Evolutionary conservation across 768 basidiomycete genomes (phyloP), one percentile per base, ranked within the genome.

Genomic region (Tricholoma bakamatsutake): DNA sequence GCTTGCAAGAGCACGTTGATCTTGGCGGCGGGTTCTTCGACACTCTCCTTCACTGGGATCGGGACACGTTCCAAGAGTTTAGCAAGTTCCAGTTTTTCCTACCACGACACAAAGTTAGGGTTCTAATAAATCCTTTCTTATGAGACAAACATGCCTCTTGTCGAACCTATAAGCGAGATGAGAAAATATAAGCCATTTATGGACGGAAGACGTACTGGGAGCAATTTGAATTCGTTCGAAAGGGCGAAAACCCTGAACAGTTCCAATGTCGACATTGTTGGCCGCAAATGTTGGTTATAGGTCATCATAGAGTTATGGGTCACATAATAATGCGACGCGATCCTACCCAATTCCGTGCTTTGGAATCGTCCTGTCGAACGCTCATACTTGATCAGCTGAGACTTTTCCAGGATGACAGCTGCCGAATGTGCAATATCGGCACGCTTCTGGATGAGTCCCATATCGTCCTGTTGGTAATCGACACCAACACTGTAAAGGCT

Each of bases 11-110:
- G 77, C 2, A 98, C 96, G 62, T 98, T 98, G 69, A 98, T 93
- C 74, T 99, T 99, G 7, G 97, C 90, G 0, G 93, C 89, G 0
- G 94, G 93, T 63, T 99, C 96, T 57, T 99, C 96, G 5, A 96
- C 93, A 50, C 85, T 80, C 71, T 99, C 97, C 71, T 98, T 98
- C 62, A 98, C 89, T 0, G 97, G 97, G 43, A 99, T 94, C 1
- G 96, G 96, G 0, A 98, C 96, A 1, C 93, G 82, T 66, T 99
- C 96, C 43, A 98, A 74, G 7, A 98, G 76, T 65, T 95, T 95
- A 4, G 84, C 81, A 13, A 97, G 78, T 64, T 98, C 95, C 4
- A 95, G 78, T 67, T 96, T 97, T 71, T 93, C 90, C 72, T 72
- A 33, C 34, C 8, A 18, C 5, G 5, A 39, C 42, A 15, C 80